Evolutionary conservation across 164 flowering plant species (phyloP), one percentile per base, ranked within the genome.

Genomic region (Magnolia changhungtana): DNA sequence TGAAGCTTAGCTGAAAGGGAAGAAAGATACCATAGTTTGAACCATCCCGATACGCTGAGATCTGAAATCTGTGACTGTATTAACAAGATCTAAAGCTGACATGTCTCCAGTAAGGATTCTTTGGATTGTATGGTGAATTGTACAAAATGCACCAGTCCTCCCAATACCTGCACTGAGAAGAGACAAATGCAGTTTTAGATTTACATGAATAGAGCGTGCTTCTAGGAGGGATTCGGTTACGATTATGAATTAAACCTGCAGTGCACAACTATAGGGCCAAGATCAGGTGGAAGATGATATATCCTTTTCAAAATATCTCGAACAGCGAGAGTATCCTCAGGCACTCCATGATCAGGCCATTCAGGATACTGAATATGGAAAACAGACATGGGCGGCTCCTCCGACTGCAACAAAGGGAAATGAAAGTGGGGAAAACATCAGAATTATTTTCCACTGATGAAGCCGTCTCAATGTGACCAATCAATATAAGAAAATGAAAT

Each of bases 341-440:
- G 99, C 77, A 94, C 98, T 82, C 99, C 99, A 84, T 89, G 95
- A 82, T 96, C 99, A 50, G 99, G 98, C 99, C 99, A 96, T 65
- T 96, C 97, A 72, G 96, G 91, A 78, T 92, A 94, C 76, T 90
- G 97, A 78, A 94, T 87, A 78, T 92, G 99, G 80, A 96, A 76
- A 81, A 92, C 94, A 79, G 88, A 83, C 23, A 87, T 68, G 2
- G 95, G 87, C 27, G 90, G 87, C 67, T 89, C 94, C 78, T 91
- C 92, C 13, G 89, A 84, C 99, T 96, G 87, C 23, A 75, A 64
- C 50, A 11, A 72, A 27, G 75, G 71, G 24, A 18, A 63, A n/a
- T 19, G 58, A 20, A 49, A 2, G 63, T 59, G 11, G 10, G 10
- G 51, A 29, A 29, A 23, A 24, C 7, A 73, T n/a, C 63, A 55